These are phyloP conservation scores for Metarhizium rileyi DNA, from an alignment of 2,329 filamentous ascomycete genomes.

Conservation along the genomic window DNA sequence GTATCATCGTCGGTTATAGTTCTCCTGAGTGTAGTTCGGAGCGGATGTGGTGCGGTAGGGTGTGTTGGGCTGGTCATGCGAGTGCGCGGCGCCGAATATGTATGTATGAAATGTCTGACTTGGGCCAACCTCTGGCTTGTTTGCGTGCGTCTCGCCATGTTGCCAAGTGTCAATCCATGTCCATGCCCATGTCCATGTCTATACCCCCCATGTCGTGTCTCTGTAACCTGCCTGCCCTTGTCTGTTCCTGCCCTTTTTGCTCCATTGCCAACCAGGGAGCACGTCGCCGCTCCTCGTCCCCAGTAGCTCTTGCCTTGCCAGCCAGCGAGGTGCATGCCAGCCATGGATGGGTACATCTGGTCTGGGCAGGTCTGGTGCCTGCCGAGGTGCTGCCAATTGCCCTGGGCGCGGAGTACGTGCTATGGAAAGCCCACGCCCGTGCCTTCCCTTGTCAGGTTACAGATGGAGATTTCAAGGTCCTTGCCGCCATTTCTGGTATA, in stretches of 20 bases:
- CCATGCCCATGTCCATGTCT: no score
- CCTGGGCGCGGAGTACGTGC: background rate
- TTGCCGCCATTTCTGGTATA: background rate
- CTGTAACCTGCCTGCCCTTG: background rate
- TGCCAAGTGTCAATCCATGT: no score
- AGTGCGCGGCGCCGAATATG: no score
- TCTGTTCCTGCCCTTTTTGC: background rate
- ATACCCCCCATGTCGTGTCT: no score
- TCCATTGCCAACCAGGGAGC: no score
- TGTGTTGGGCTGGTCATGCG: background rate
- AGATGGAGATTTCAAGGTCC: background rate
- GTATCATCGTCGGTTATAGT: background rate
- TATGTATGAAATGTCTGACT: background rate
- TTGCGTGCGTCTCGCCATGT: no score
- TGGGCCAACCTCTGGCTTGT: background rate
- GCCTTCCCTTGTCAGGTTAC: background rate
- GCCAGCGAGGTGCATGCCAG: no score
- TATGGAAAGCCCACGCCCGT: background rate
- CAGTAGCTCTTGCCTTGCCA: no score
- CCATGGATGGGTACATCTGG: no score
- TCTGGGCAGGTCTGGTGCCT: no score
- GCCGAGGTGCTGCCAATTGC: no score
- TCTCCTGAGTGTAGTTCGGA: background rate
- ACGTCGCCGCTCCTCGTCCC: no score
- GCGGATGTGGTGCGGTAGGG: background rate